Conservation (phyloP, 306 rosid species). For the Alnus rubra region DNA sequence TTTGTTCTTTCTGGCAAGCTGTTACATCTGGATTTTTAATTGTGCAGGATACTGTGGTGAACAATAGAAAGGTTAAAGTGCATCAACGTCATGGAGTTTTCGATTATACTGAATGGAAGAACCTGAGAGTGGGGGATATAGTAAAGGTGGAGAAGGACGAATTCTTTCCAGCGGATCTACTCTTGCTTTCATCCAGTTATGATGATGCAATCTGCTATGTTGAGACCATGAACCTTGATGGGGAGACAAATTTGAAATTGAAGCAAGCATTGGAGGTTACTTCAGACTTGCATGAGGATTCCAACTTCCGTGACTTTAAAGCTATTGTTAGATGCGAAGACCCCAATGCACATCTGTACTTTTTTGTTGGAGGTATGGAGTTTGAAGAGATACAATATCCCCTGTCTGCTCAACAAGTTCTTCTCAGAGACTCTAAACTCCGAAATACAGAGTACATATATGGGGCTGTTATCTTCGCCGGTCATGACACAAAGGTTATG, state of each 20-base stretch:
- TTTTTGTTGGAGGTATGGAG: slow-evolving; percentile 80
- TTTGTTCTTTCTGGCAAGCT: slow-evolving; percentile 2
- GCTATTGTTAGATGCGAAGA: slow-evolving; percentile 87
- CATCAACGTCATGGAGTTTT: slow-evolving; percentile 61
- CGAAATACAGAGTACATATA: slow-evolving; percentile 82
- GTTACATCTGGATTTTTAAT: slow-evolving; percentile 1
- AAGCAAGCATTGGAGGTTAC: slow-evolving; percentile 88
- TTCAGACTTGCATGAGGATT: slow-evolving; percentile 56
- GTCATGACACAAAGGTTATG: slow-evolving; percentile 86
- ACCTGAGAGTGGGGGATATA: slow-evolving; percentile 83
- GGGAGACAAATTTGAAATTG: slow-evolving; percentile 90
- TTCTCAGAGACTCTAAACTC: slow-evolving; percentile 90
- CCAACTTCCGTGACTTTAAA: slow-evolving; percentile 45
- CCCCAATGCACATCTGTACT: slow-evolving; percentile 87
- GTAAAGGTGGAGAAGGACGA: slow-evolving; percentile 82
- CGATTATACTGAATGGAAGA: slow-evolving; percentile 68
- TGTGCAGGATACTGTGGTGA: slow-evolving; percentile 78
- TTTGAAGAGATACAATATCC: slow-evolving; percentile 55
- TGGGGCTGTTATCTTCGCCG: slow-evolving; percentile 85
- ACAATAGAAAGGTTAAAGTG: slow-evolving; percentile 73
- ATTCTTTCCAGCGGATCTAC: slow-evolving; percentile 90
- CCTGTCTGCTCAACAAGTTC: slow-evolving; percentile 89
- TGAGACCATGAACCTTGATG: slow-evolving; percentile 97
- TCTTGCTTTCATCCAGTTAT: slow-evolving; percentile 85
- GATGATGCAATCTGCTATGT: slow-evolving; percentile 93